Evolutionary conservation across 1,139 yeast species (phyloP).

Genomic region (Schwanniomyces etchellsii): DNA sequence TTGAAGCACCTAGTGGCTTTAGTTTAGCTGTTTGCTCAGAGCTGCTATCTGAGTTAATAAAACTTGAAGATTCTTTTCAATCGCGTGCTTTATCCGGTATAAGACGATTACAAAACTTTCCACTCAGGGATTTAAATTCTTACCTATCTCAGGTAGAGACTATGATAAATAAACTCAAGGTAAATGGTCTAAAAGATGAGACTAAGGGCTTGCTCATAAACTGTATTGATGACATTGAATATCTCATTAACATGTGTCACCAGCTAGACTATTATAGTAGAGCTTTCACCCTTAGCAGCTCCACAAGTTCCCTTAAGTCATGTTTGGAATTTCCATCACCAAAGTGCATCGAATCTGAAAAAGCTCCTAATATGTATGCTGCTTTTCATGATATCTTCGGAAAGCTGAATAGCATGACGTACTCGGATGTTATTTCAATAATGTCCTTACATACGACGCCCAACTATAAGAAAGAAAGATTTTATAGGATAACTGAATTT

Average conservation of each 20-base stretch:
- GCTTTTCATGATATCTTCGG: too few relatives aligned
- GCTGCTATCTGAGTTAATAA: constrained; percentile 6
- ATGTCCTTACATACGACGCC: too few relatives aligned
- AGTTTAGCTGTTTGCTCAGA: constrained; percentile 3
- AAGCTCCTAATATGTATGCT: too few relatives aligned
- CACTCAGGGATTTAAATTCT: constrained; percentile 9
- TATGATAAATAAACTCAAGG: constrained; percentile 2
- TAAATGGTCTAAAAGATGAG: constrained; percentile 1
- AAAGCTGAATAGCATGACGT: too few relatives aligned
- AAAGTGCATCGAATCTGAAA: too few relatives aligned
- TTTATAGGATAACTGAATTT: too few relatives aligned
- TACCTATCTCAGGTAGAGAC: constrained; percentile 9
- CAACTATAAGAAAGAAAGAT: too few relatives aligned
- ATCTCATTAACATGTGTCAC: constrained; percentile 10
- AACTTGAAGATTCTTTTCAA: constrained; percentile 4
- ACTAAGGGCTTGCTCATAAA: constrained; percentile 4
- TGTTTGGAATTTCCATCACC: constrained; percentile 9
- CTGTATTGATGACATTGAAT: constrained; percentile 11
- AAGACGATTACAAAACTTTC: constrained; percentile 6
- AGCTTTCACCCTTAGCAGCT: constrained; percentile 6
- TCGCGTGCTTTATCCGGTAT: constrained; percentile 6
- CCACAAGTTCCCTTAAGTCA: constrained; percentile 7
- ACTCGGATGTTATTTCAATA: too few relatives aligned
- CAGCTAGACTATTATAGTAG: constrained; percentile 12
- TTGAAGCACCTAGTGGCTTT: constrained; percentile 7